Conservation (phyloP, 768 basidiomycete species). For the Leccinum obscurum region DNA sequence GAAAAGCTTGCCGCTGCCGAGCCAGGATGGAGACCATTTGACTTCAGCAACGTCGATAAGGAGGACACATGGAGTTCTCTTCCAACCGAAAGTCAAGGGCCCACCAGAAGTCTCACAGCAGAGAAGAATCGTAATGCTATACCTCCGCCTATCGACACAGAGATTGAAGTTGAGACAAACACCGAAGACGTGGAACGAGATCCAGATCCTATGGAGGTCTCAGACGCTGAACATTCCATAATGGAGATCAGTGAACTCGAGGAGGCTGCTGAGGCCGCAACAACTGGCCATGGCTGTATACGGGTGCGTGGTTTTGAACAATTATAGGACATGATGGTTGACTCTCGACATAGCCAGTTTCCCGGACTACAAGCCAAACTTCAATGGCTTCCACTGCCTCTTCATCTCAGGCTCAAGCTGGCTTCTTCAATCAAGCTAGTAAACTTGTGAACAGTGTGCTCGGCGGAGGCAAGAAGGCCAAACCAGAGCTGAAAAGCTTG, state of each 20-base stretch:
- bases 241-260: conserved; percentile 37
- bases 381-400: conserved; percentile 49
- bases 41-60: conserved; percentile 53
- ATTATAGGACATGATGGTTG: conserved; percentile 7
- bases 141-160: conserved; percentile 8
- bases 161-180: conserved; percentile 12
- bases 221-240: conserved; percentile 36
- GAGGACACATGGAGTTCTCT: conserved; percentile 76
- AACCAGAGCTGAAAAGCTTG: conserved; percentile 77
- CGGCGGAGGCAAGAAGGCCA: conserved; percentile 68
- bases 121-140: conserved; percentile 9
- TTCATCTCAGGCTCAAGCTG: conserved; percentile 45
- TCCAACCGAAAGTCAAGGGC: conserved; percentile 56
- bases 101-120: conserved; percentile 24
- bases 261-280: conserved; percentile 40
- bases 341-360: conserved; percentile 14
- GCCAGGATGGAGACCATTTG: conserved; percentile 62
- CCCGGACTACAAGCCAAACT: conserved; percentile 53
- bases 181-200: conserved; percentile 14
- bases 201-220: conserved; percentile 31
- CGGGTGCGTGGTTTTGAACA: conserved; percentile 39
- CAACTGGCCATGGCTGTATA: conserved; percentile 39
- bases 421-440: conserved; percentile 70
- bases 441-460: conserved; percentile 68
- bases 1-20: conserved; percentile 57